Conservation (phyloP, 352 stramenopile genomes). For the Globisporangium yorkense region DNA sequence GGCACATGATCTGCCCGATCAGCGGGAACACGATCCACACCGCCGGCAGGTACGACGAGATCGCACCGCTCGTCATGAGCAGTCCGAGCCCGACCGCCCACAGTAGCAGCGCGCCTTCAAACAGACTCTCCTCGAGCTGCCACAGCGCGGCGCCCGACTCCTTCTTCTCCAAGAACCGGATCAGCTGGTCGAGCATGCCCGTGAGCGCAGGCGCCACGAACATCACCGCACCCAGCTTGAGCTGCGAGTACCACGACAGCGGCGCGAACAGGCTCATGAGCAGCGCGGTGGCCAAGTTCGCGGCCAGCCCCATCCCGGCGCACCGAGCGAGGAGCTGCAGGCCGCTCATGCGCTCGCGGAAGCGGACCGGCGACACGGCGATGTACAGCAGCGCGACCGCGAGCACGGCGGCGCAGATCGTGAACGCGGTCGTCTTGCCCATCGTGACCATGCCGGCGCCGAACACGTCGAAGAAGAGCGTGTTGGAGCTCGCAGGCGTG, state of each 20-base stretch:
- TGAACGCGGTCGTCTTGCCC: constrained; percentile 33
- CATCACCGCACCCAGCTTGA: constrained; percentile 34
- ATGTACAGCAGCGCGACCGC: constrained; percentile 36
- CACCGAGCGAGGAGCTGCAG: constrained; percentile 37
- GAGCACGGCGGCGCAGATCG: constrained; percentile 35
- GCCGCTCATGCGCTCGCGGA: constrained; percentile 26
- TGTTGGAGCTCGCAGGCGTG: constrained; percentile 55
- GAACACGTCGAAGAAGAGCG: constrained; percentile 70
- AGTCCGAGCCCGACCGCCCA: constrained; percentile 33
- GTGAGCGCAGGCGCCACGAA: constrained; percentile 44
- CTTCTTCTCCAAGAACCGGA: constrained; percentile 27
- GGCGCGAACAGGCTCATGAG: constrained; percentile 61
- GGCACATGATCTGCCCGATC: constrained; percentile 36
- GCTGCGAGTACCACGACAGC: constrained; percentile 62
- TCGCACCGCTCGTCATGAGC: constrained; percentile 31
- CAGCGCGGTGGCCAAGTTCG: constrained; percentile 31
- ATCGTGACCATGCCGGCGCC: constrained; percentile 59
- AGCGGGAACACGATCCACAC: constrained; percentile 65
- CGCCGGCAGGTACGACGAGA: constrained; percentile 58
- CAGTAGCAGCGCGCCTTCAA: constrained; percentile 45
- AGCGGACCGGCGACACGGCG: constrained; percentile 30
- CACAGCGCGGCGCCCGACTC: constrained; percentile 23
- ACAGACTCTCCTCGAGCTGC: constrained; percentile 55
- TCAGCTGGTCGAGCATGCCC: constrained; percentile 49
- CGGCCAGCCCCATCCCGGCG: constrained; percentile 23